Percentiles rank a stretch among this genome's conserved stretches.
These are phyloP conservation scores for Tagetes erecta DNA, from an alignment of 129 eudicot species.

Conservation along the genomic window DNA sequence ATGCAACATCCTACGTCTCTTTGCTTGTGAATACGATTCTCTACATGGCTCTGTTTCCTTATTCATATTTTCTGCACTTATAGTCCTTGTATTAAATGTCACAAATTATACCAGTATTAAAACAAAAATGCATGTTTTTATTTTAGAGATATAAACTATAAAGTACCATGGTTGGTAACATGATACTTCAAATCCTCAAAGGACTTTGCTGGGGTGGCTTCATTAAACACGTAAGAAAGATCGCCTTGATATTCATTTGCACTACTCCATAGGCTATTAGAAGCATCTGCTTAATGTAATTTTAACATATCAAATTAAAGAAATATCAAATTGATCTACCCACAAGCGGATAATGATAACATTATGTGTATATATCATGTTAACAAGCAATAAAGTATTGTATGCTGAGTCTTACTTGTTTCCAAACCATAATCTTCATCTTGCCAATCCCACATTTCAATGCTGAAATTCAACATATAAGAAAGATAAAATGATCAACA, in stretches of 20 bases:
- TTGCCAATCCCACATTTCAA: constrained; percentile 78
- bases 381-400: constrained; percentile 11
- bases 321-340: background rate
- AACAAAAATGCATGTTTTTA: background rate
- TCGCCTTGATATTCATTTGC: constrained; percentile 48
- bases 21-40: constrained; percentile 62
- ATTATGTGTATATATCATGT: background rate
- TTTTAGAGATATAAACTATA: too few species aligned
- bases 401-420: constrained; percentile 34
- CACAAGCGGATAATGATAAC: background rate
- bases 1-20: constrained; percentile 80
- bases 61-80: constrained; percentile 44
- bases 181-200: constrained; percentile 71
- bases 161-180: constrained; percentile 36
- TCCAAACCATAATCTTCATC: constrained; percentile 49
- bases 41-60: constrained; percentile 47
- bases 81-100: constrained; percentile 26
- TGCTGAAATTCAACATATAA: constrained; percentile 32
- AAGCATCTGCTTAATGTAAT: constrained; percentile 42
- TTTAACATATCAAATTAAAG: constrained; percentile 17
- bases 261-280: constrained; percentile 49
- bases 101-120: background rate
- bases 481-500: constrained; percentile 15
- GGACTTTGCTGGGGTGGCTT: constrained; percentile 78
- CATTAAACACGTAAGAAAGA: constrained; percentile 56